A percentile compares a stretch with the other conserved stretches of the same genome.
Evolutionary conservation across 768 basidiomycete species (phyloP).

Genomic region (Saitozyma podzolica): DNA sequence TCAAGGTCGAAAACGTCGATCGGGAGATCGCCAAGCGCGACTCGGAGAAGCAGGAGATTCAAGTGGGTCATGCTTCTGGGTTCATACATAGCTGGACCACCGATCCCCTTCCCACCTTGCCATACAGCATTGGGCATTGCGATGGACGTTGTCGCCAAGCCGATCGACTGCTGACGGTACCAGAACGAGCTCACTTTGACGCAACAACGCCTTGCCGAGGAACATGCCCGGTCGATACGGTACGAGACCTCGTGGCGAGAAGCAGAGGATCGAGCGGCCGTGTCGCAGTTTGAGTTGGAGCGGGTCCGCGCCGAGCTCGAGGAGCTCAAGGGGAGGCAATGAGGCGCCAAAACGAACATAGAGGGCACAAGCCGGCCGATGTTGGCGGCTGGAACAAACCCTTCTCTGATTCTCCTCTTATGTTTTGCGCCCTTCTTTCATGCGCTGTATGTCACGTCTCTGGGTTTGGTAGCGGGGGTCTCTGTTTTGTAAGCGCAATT

Average conservation of each 20-base stretch:
- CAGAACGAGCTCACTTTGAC: background rate
- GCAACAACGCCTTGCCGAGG: constrained; percentile 24
- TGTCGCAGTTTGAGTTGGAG: constrained; percentile 38
- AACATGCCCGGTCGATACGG: constrained; percentile 27
- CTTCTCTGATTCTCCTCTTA: too few species aligned
- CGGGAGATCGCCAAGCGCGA: constrained; percentile 25
- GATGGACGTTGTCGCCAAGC: too few species aligned
- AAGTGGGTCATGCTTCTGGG: constrained; percentile 14
- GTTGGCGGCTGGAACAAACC: too few species aligned
- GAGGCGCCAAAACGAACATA: too few species aligned
- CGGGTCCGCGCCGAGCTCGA: background rate
- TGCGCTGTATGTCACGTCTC: too few species aligned
- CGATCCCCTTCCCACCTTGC: too few species aligned
- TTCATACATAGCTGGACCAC: background rate
- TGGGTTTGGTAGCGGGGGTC: too few species aligned
- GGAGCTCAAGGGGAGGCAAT: too few species aligned
- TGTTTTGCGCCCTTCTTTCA: too few species aligned
- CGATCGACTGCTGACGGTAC: background rate
- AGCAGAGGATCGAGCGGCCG: constrained; percentile 44
- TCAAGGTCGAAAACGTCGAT: constrained; percentile 75
- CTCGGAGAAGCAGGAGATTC: constrained; percentile 17
- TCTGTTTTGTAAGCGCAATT: too few species aligned
- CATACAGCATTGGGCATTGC: too few species aligned
- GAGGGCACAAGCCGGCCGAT: too few species aligned
- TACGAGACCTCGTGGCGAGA: constrained; percentile 43